phyloP scores from a whole-genome alignment of 2,329 filamentous ascomycete genomes.

The Escovopsis weberi region DNA sequence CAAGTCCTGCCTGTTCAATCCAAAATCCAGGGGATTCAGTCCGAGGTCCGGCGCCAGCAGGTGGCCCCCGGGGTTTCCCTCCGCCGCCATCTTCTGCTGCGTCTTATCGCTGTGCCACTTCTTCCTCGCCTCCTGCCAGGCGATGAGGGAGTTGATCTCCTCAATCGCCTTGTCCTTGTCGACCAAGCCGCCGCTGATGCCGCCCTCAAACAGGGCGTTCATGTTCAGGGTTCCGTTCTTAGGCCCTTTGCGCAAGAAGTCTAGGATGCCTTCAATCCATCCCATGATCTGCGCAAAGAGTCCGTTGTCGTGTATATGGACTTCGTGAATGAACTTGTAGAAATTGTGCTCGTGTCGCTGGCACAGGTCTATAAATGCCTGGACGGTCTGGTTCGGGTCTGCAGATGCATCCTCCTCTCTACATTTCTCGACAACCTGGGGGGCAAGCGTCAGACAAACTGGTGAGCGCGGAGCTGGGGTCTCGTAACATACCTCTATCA shows the following conservation, averaged over 20 bases:
- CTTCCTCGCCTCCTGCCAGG: constrained; percentile 91
- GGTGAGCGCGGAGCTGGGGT: neutral
- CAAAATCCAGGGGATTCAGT: constrained; percentile 79
- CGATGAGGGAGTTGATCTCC: constrained; percentile 76
- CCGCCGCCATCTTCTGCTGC: constrained; percentile 94
- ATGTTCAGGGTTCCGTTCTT: constrained; percentile 79
- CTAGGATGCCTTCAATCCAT: constrained; percentile 91
- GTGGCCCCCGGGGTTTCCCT: constrained; percentile 36
- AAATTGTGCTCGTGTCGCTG: constrained; percentile 91
- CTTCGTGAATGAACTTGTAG: constrained; percentile 98
- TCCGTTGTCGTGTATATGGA: constrained; percentile 91
- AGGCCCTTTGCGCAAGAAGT: constrained; percentile 80
- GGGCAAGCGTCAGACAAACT: neutral
- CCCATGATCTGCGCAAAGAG: constrained; percentile 93
- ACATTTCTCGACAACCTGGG: constrained; percentile 49
- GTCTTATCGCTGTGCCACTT: constrained; percentile 99
- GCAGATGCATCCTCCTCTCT: constrained; percentile 70
- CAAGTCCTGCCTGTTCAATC: constrained; percentile 72
- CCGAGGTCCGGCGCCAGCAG: constrained; percentile 37
- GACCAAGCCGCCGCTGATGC: constrained; percentile 49
- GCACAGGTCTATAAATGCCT: constrained; percentile 94
- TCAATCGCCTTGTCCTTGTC: constrained; percentile 56
- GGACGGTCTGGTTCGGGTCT: constrained; percentile 95
- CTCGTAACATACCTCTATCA: constrained; percentile 51
- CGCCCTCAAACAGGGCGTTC: constrained; percentile 81